These are phyloP conservation scores for Pyrenophora tritici-repentis DNA, from an alignment of 2,329 filamentous ascomycete genomes.

Conservation along the genomic window DNA sequence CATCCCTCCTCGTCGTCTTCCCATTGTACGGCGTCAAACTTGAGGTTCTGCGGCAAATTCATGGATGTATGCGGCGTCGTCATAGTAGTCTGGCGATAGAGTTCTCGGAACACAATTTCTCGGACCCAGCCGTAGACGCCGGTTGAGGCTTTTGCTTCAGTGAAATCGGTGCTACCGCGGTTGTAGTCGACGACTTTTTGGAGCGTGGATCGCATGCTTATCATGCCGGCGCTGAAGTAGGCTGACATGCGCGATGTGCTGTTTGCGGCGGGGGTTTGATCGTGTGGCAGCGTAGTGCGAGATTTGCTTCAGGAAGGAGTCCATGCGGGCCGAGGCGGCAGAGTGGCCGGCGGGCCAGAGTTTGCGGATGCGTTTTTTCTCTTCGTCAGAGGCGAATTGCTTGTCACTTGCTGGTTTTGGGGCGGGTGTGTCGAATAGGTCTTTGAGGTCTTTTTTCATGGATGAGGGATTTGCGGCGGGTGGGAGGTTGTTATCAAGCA, in stretches of 20 bases:
- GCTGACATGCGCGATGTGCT: slow-evolving; percentile 50
- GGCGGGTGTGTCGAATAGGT: slow-evolving; percentile 39
- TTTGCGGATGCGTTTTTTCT: slow-evolving; percentile 48
- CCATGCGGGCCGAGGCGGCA: slow-evolving; percentile 49
- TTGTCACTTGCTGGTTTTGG: slow-evolving; percentile 50
- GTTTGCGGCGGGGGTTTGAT: slow-evolving; percentile 50
- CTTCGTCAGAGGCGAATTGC: slow-evolving; percentile 46
- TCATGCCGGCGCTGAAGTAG: slow-evolving; percentile 54
- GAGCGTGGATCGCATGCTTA: slow-evolving; percentile 54
- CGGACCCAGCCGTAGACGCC: slow-evolving; percentile 55
- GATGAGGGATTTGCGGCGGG: slow-evolving; percentile 48
- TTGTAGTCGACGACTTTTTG: slow-evolving; percentile 51
- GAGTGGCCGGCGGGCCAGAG: slow-evolving; percentile 54
- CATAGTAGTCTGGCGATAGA: slow-evolving; percentile 56
- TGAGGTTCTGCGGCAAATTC: slow-evolving; percentile 58
- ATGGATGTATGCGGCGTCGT: slow-evolving; percentile 55
- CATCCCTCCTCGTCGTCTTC: slow-evolving; percentile 57
- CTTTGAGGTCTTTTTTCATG: slow-evolving; percentile 34
- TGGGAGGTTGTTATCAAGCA: slow-evolving; percentile 50
- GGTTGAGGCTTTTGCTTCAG: slow-evolving; percentile 40
- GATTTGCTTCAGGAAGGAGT: slow-evolving; percentile 50
- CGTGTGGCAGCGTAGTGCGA: slow-evolving; percentile 50
- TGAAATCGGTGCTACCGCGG: slow-evolving; percentile 51
- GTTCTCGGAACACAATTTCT: slow-evolving; percentile 58
- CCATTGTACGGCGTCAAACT: slow-evolving; percentile 58